Evolutionary conservation across 768 basidiomycete genomes (phyloP), one percentile per base, ranked within the genome.

Genomic region (Lactifluus piperatus): DNA sequence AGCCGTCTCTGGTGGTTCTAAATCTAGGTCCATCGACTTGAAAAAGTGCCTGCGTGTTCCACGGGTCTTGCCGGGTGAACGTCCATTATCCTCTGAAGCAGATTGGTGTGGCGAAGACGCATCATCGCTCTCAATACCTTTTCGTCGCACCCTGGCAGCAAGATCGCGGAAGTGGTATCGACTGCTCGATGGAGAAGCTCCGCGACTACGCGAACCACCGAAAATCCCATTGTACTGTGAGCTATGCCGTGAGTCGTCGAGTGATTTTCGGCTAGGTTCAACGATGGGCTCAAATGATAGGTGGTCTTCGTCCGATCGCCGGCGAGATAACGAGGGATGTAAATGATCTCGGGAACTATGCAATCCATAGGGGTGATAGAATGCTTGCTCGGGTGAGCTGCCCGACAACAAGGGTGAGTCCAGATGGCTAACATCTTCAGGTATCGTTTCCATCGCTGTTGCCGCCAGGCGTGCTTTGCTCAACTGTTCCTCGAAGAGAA

Each of bases 401-500:
- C 8, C 51, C 14, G 14, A 65, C 37, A 48, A 56, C 32, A 20
- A 63, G 11, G 64, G 54, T 6, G 62, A 62, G n/a, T 54, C 57
- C 14, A 61, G 26, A 43, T 34, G 29, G 26, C 20, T 47, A 2
- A 67, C 62, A 62, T 77, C 71, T 63, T 81, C 79, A 5, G 77
- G 76, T 53, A 80, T 78, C 14, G 78, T 74, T 44, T 72, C 69
- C 73, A 78, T 77, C 7, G 64, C 69, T 73, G 77, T 77, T 13
- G 64, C 61, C 41, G 72, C 75, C 2, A 67, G 68, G 9, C 65
- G 68, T 8, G 64, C 55, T 54, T 75, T 5, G 75, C 72, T 79
- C 22, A 78, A 57, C 65, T 81, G 88, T 68, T 88, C 82, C 68
- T 89, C 85, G 61, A 85, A 75, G 13, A 86, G 79, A 52, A 85